Conservation (phyloP, 768 basidiomycete species). For the Trametes meyenii region DNA sequence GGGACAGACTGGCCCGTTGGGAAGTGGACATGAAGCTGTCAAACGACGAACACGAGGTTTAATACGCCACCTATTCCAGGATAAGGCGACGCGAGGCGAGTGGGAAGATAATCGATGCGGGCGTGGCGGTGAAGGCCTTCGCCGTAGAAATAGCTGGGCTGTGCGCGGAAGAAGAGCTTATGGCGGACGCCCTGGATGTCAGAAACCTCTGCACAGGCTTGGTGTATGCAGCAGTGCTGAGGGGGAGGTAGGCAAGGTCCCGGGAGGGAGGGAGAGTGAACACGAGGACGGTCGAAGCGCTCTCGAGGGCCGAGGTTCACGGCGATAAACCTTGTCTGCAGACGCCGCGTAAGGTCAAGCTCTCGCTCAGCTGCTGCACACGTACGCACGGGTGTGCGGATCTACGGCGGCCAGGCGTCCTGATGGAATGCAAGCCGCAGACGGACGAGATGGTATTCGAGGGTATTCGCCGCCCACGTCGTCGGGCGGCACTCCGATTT, state of each 20-base stretch:
- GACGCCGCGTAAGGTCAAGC: background rate
- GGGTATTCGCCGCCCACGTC: slow-evolving; percentile 4
- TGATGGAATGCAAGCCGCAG: background rate
- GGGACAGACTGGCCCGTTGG: slow-evolving; percentile 20
- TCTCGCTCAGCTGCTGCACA: background rate
- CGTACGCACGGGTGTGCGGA: background rate
- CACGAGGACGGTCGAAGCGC: slow-evolving; percentile 10
- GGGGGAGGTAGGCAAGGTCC: background rate
- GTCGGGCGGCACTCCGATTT: slow-evolving; percentile 12
- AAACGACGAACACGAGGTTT: slow-evolving; percentile 10
- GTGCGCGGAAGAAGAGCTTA: slow-evolving; percentile 3
- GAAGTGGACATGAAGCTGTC: slow-evolving; percentile 22
- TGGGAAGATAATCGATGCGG: slow-evolving; percentile 11
- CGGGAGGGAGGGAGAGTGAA: background rate
- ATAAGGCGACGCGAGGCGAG: slow-evolving; percentile 2
- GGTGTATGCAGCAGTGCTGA: background rate
- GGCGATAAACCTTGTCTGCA: slow-evolving; percentile 9
- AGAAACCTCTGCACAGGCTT: slow-evolving; percentile 3
- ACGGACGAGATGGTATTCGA: slow-evolving; percentile 6
- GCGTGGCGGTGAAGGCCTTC: slow-evolving; percentile 11
- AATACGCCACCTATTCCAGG: slow-evolving; percentile 12
- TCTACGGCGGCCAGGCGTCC: background rate
- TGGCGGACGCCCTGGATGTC: background rate
- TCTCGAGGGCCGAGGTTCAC: background rate
- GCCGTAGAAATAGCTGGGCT: slow-evolving; percentile 7